Conservation (phyloP, 2,329 filamentous ascomycete genomes). For the Raffaelea deltoideospora region DNA sequence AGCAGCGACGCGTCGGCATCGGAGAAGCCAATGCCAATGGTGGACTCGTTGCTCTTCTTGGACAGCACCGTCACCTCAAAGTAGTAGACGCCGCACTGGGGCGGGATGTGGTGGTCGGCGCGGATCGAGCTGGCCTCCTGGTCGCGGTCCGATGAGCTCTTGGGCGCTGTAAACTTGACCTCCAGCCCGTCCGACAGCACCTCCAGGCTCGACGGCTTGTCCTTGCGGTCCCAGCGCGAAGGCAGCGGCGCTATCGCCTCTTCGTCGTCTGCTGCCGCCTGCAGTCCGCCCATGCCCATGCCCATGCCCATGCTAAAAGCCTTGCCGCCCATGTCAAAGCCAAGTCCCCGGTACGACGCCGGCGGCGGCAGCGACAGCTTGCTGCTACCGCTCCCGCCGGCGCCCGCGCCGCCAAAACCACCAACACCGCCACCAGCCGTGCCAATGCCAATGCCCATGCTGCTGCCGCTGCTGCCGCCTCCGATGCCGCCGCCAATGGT, state of each 20-base stretch:
- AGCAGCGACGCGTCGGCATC: conserved; percentile 35
- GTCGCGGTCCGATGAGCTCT: conserved; percentile 34
- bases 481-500: conserved; percentile 14
- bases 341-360: conserved; percentile 55
- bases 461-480: neutral
- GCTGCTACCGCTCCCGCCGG: conserved; percentile 5
- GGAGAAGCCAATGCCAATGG: conserved; percentile 49
- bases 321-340: conserved; percentile 74
- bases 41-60: conserved; percentile 40
- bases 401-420: neutral
- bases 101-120: conserved; percentile 73
- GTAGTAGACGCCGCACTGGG: conserved; percentile 87
- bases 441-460: no score
- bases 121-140: conserved; percentile 72
- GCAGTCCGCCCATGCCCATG: neutral
- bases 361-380: conserved; percentile 25
- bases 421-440: no score
- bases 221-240: conserved; percentile 64
- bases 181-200: conserved; percentile 59
- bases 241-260: conserved; percentile 52
- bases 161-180: conserved; percentile 41
- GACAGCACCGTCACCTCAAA: conserved; percentile 53
- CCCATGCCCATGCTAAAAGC: neutral
- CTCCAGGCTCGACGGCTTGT: conserved; percentile 62
- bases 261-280: conserved; percentile 39